Evolutionary conservation across 2,329 filamentous ascomycete species (phyloP), one percentile per base, ranked within the genome.

Genomic region (Apiospora rasikravindrae): DNA sequence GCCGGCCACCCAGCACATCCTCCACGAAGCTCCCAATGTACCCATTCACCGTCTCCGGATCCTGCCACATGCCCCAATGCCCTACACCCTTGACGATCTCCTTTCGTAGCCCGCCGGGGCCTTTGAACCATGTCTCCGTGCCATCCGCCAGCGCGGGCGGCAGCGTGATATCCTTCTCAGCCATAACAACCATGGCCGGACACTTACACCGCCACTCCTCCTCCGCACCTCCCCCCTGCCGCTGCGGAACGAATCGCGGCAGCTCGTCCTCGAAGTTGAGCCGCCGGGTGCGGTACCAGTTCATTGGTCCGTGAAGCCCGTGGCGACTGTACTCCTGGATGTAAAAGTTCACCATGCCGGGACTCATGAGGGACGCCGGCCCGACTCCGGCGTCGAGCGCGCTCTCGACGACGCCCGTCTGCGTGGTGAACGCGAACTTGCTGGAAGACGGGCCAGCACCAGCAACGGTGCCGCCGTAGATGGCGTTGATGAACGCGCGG

Each of bases 31-130:
- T 85, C 71, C 84, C 86, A 76, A 98, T 86, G 73, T 91, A 84
- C 69, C 79, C 81, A 81, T 98, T 98, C 3, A 94, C 89, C 77
- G 92, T 89, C 29, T 86, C 88, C 0, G 92, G 87, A 74, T 88
- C 89, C 85, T 98, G 90, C 85, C 90, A 91, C 79, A 97, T 83
- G 66, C 92, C 93, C 96, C 96, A 98, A 82, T 98, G 96, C 24
- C 87, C 85, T 0, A 92, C 88, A 47, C 91, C 82, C 37, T 71
- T 67, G 29, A 79, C 71, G 10, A 98, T 91, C 80, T 93, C 89
- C 11, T 84, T 87, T 73, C 87, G 86, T 10, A 89, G 92, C 78
- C 97, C 82, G 67, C 90, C 57, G 24, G 51, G 53, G 5, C 57
- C 87, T 2, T 89, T 88, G 73, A 96, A 90, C 74, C 85, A 84